Conservation (phyloP, 129 eudicot genomes). For the Pseudognaphalium luteoalbum region DNA sequence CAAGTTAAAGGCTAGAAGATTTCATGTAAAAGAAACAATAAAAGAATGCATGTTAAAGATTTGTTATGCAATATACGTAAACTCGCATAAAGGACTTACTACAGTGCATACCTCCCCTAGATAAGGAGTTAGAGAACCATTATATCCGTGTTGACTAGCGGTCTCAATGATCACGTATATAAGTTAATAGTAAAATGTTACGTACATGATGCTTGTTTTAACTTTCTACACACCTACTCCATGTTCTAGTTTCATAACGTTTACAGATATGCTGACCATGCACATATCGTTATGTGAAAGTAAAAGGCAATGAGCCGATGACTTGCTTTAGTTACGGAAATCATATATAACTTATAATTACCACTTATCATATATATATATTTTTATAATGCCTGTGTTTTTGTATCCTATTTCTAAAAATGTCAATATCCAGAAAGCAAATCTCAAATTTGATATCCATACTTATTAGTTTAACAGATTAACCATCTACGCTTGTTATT, state of each 20-base stretch:
- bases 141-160: neutral
- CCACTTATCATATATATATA: neutral
- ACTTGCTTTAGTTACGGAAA: neutral
- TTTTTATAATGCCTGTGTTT: neutral
- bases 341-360: neutral
- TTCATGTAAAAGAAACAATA: neutral
- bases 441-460: neutral
- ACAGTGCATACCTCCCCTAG: slow-evolving; percentile 22
- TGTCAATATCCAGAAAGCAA: neutral
- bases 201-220: neutral
- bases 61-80: neutral
- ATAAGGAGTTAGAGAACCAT: slow-evolving; percentile 11
- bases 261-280: neutral
- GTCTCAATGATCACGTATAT: neutral
- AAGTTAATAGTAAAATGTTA: neutral
- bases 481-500: too few relatives aligned
- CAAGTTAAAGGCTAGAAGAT: too few relatives aligned
- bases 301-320: neutral
- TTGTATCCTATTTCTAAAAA: neutral
- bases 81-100: slow-evolving; percentile 7
- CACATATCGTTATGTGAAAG: neutral
- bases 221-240: neutral
- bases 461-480: too few relatives aligned
- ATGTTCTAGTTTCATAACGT: neutral
- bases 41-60: neutral